Base-by-base conservation (phyloP, 139 green algal genomes). In the Trebouxia sp. region DNA sequence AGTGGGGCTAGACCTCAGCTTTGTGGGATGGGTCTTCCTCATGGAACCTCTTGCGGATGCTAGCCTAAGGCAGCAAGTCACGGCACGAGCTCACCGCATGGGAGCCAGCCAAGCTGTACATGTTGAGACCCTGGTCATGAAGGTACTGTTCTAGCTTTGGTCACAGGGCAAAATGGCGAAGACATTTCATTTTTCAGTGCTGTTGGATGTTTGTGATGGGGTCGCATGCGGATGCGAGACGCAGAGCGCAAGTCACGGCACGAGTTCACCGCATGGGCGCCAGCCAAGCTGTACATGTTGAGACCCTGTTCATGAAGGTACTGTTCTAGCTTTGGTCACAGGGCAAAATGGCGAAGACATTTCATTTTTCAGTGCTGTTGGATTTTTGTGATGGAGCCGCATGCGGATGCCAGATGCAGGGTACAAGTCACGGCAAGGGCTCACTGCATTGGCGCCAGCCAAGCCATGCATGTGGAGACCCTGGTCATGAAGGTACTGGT, bases 311-410 rank as follows among this genome's bases (percentile, higher is more conserved):
- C 41, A 98, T 98, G 95, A 66, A 79, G 82, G 82, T 83, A 50
- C 35, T 4, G 11, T 14, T 28, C n/a, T n/a, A n/a, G n/a, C n/a
- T n/a, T n/a, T n/a, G n/a, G n/a, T n/a, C n/a, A n/a, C n/a, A n/a
- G n/a, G n/a, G n/a, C n/a, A n/a, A n/a, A n/a, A n/a, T n/a, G n/a
- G n/a, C n/a, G n/a, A n/a, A n/a, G n/a, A n/a, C n/a, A n/a, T n/a
- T n/a, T n/a, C n/a, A n/a, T n/a, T n/a, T n/a, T n/a, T n/a, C n/a
- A n/a, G n/a, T n/a, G n/a, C n/a, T n/a, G 65, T 22, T 82, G 90
- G 56, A 92, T 99, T 14, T 96, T 97, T 75, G 82, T 99, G 30
- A 96, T 98, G 95, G 96, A 99, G 88, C 96, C 96, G 0, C 84
- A 98, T 35, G 86, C 83, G n/a, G 93, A 99, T 81, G 35, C 41